Evolutionary conservation across 768 basidiomycete species (phyloP), one percentile per base, ranked within the genome.

Genomic region (Stropharia rugosoannulata): DNA sequence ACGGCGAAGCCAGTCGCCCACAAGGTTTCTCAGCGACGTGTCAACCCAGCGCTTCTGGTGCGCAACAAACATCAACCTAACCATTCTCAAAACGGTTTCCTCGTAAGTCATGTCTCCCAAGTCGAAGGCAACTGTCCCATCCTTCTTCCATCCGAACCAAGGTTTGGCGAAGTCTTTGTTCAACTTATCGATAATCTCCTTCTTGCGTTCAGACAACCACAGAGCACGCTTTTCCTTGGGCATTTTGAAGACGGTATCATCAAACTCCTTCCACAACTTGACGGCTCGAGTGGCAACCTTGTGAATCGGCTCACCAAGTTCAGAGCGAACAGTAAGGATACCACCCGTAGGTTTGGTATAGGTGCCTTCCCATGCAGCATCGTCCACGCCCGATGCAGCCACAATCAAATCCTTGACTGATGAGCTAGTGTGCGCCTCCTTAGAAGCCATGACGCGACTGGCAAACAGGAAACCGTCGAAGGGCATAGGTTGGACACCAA

Each of bases 251-350:
- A 99, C 90, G 19, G 87, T 93, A 64, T 96, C 87, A 66, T 99
- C 97, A 68, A 98, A 98, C 76, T 98, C 95, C 72, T 95, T 94
- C 97, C 97, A 99, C 40, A 99, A 80, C 79, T 92, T 98, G 71
- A 99, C 93, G 36, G 84, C 97, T 46, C 97, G 90, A 40, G 88
- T 99, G 35, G 97, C 95, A 67, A 99, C 92, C 79, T 99, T 99
- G 79, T 99, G 97, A 64, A 98, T 98, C 10, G 97, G 97, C 72
- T 99, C 97, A 39, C 95, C 95, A 47, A 99, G 83, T 78, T 99
- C 97, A 4, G 96, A 98, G 62, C 89, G 90, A 58, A 99, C 97
- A 5, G 96, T 98, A 58, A 98, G 81, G 62, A 98, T 89, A 36
- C 97, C 96, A 55, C 96, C 97, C 5, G 95, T 97, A 57, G 95